Evolutionary conservation across 208 protist species (phyloP), one percentile per base, ranked within the genome.

Genomic region (Leishmania amazonensis): DNA sequence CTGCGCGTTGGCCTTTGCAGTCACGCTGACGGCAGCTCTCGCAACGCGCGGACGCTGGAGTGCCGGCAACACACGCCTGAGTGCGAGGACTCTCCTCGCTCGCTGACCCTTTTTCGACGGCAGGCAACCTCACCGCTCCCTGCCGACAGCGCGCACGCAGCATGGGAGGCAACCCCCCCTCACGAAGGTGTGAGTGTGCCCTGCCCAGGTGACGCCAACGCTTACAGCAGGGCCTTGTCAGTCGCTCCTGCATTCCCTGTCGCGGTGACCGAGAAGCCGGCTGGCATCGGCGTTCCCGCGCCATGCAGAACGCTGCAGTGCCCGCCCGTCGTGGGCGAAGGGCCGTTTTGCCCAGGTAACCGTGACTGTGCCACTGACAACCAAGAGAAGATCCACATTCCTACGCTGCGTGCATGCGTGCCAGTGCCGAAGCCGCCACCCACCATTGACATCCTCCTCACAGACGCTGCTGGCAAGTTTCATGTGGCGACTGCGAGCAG

Each of bases 1-100:
- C 74, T 81, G 78, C 82, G 82, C 17, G 64, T 85, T n/a, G 74
- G 82, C 24, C 72, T 78, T 31, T 77, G 82, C 82, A 85, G 82
- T 51, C 71, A 75, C 72, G 77, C 71, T 17, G 77, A 78, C 28
- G 77, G 73, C 38, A 65, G 54, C 49, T 57, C 60, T 68, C 64
- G 62, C 40, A 60, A 51, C 42, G 17, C 65, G 24, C 45, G 65
- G 40, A 31, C 47, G 62, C 78, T 85, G 51, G 65, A 82, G 73
- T 45, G 71, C 17, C 31, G 13, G 42, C 72, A 58, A 42, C 31
- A 51, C 72, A 31, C 45, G 24, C 35, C 58, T 7, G 78, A 78
- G 49, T n/a, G 42, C 57, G 73, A 79, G 24, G 62, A 60, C 31
- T n/a, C 73, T 24, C 40, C 78, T 35, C 42, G 53, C 57, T 17